Evolutionary conservation across 306 rosid species (phyloP), one percentile per base, ranked within the genome.

Genomic region (barrel medic (Medicago truncatula)): DNA sequence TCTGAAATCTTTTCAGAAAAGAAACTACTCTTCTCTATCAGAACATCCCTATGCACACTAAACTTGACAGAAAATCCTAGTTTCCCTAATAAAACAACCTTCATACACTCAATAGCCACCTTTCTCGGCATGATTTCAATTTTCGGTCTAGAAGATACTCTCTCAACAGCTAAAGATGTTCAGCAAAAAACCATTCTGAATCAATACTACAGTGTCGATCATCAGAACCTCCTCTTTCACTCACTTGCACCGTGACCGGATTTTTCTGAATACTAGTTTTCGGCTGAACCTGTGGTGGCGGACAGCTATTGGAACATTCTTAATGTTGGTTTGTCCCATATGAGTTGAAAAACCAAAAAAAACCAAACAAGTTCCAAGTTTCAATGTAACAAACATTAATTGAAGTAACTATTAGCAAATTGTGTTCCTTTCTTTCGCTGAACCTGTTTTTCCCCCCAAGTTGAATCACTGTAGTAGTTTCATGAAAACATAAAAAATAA

Each of bases 251-350:
- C 4, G 25, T 25, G 58, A 70, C 78, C 7, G 86, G 83, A 80
- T 87, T 90, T 79, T 78, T 94, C 80, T 87, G 93, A 58, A 83
- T 73, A 71, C 78, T 23, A 23, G 28, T 23, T 23, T 23, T 23
- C 28, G 28, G 28, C 28, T 23, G 28, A 21, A 21, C 23, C 23
- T 21, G 23, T 21, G 23, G 23, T 2, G 1, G 97, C 52, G 98
- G 21, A 92, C 96, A 53, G 98, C 97, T 77, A 95, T 92, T 47
- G 98, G 98, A 80, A 95, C 98, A 87, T 86, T 95, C 76, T 81
- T 90, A 76, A 92, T 81, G 91, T 89, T 92, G 64, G 92, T 80
- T 71, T 88, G 93, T 77, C 93, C 93, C 87, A 66, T 31, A 67
- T 39, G 50, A 75, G 74, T 44, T n/a, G 58, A 69, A 34, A 67